Percentiles rank a stretch among this genome's conserved stretches.
Conservation (phyloP, 1,284 basidiomycete species). For the Sporisorium reilianum region DNA sequence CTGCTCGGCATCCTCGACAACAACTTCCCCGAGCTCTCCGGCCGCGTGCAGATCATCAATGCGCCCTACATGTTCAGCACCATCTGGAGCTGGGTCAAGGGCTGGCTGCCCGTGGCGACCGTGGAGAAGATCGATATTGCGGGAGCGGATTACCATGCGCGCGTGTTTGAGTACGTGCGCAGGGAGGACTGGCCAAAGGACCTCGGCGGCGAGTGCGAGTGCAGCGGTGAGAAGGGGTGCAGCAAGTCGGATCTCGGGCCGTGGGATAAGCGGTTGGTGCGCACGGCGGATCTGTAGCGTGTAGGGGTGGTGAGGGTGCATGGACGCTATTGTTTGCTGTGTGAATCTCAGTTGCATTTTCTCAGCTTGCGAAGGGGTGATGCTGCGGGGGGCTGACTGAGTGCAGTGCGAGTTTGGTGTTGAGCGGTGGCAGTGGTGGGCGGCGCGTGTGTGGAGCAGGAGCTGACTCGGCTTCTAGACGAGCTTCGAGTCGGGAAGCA, state of each 20-base stretch:
- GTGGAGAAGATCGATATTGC: slow-evolving; percentile 66
- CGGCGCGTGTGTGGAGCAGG: no score
- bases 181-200: slow-evolving; percentile 56
- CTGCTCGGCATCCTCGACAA: slow-evolving; percentile 60
- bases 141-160: slow-evolving; percentile 52
- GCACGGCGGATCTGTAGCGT: slow-evolving; percentile 20
- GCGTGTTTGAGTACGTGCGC: slow-evolving; percentile 55
- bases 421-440: no score
- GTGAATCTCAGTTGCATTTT: slow-evolving; percentile 3
- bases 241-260: slow-evolving; percentile 55
- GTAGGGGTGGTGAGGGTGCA: no score
- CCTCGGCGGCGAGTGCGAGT: slow-evolving; percentile 63
- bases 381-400: no score
- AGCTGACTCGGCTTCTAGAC: no score
- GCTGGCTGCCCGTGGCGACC: slow-evolving; percentile 63
- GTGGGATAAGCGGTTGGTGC: slow-evolving; percentile 50
- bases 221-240: slow-evolving; percentile 41
- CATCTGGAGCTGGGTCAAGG: slow-evolving; percentile 65
- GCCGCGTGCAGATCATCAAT: slow-evolving; percentile 68
- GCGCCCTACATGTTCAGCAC: slow-evolving; percentile 64
- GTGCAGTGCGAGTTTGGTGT: no score
- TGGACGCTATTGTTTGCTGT: not conserved
- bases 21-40: slow-evolving; percentile 66
- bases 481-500: no score
- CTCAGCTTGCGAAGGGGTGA: no score